These are phyloP conservation scores for Verticillium klebahnii DNA, from an alignment of 2,329 filamentous ascomycete species.

Conservation along the genomic window DNA sequence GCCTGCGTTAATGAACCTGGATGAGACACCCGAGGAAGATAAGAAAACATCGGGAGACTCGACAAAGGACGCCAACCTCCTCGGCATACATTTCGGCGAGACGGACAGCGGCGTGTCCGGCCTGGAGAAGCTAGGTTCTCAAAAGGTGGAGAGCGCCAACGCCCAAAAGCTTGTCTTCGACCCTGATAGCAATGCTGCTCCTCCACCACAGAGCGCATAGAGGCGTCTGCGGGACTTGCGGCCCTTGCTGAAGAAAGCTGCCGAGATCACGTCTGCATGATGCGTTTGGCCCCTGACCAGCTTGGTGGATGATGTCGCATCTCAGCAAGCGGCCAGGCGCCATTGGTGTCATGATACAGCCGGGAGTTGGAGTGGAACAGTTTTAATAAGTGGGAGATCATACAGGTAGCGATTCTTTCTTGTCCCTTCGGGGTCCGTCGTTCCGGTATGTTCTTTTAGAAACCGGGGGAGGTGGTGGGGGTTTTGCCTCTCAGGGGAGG, in stretches of 20 bases:
- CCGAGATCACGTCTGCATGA: neutral
- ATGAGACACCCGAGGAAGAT: slow-evolving; percentile 32
- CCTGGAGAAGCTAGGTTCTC: slow-evolving; percentile 31
- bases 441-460: neutral
- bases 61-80: slow-evolving; percentile 26
- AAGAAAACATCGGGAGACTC: slow-evolving; percentile 19
- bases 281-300: neutral
- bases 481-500: neutral
- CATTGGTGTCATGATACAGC: neutral
- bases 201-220: slow-evolving; percentile 24
- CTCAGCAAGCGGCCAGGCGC: no score
- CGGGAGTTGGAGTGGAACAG: neutral
- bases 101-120: slow-evolving; percentile 38
- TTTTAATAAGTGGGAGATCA: neutral
- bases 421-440: neutral
- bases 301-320: no score
- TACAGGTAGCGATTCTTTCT: neutral
- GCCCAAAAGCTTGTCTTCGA: slow-evolving; percentile 18
- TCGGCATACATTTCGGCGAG: slow-evolving; percentile 38
- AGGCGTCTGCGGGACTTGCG: neutral
- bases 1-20: slow-evolving; percentile 76
- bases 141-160: slow-evolving; percentile 26
- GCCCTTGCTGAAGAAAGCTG: neutral
- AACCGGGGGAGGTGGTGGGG: neutral
- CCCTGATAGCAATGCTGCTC: slow-evolving; percentile 19